phyloP scores from a whole-genome alignment of 225 moss, liverwort and hornwort species.

The Marchantia polymorpha region DNA sequence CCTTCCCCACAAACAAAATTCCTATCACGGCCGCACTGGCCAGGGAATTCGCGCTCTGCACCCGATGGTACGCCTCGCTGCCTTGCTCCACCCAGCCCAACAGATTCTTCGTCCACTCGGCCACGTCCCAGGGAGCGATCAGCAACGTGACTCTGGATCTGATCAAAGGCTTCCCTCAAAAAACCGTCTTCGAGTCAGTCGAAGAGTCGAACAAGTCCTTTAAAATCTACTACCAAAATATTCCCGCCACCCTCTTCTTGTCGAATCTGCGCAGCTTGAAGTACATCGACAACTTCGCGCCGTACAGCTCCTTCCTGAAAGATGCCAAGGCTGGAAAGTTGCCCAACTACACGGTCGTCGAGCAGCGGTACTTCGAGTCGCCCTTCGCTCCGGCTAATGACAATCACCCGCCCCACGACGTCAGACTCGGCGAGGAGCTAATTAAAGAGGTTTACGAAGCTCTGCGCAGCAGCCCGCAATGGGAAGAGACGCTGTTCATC shows the following conservation, averaged over 20 bases:
- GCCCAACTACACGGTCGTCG: conserved; percentile 87
- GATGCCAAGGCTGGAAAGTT: conserved; percentile 61
- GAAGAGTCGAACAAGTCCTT: conserved; percentile 67
- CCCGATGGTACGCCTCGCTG: conserved; percentile 79
- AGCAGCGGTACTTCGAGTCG: conserved; percentile 72
- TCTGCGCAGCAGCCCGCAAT: conserved; percentile 66
- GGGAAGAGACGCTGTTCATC: conserved; percentile 60
- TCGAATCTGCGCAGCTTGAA: conserved; percentile 59
- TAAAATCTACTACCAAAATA: conserved; percentile 83
- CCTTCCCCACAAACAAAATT: conserved; percentile 61
- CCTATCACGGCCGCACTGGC: conserved; percentile 66
- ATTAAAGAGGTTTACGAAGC: conserved; percentile 85
- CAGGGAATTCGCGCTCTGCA: conserved; percentile 64
- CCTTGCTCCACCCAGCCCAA: conserved; percentile 87
- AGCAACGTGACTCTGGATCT: conserved; percentile 71
- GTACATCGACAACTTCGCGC: conserved; percentile 61
- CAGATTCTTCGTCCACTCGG: conserved; percentile 83
- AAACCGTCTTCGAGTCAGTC: conserved; percentile 68
- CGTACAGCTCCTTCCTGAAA: conserved; percentile 52
- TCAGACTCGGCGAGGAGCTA: conserved; percentile 60
- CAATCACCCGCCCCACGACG: conserved; percentile 80
- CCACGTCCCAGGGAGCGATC: conserved; percentile 82
- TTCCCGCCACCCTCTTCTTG: conserved; percentile 73
- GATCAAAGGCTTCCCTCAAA: conserved; percentile 64
- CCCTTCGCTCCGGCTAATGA: conserved; percentile 58